Percentiles rank a stretch among this genome's conserved stretches.
Evolutionary conservation across 139 green algal genomes (phyloP).

Genomic region (Marvania coccoides): DNA sequence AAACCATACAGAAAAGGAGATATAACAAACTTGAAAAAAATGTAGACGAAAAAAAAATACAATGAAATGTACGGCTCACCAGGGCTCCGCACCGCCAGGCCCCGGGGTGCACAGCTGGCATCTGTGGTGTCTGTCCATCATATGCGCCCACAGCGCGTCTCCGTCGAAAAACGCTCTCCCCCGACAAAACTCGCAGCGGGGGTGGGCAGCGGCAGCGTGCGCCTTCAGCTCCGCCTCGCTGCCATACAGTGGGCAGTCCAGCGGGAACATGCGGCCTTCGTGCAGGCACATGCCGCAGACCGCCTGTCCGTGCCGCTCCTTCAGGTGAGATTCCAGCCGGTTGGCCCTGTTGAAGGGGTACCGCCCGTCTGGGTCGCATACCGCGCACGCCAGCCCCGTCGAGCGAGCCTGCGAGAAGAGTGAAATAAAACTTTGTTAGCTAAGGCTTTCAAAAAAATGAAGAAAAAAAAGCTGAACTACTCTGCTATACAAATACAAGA

Average conservation of each 20-base stretch:
- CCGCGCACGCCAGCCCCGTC: slow-evolving; percentile 35
- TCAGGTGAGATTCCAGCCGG: slow-evolving; percentile 35
- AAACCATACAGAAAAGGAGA: no score
- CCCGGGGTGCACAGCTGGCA: slow-evolving; percentile 56
- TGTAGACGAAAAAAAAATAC: no score
- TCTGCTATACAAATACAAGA: no score
- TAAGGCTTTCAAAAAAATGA: no score
- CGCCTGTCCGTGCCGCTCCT: slow-evolving; percentile 10
- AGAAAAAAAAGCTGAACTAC: no score
- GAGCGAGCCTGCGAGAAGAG: no score
- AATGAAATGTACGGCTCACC: no score
- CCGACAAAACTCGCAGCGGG: slow-evolving; percentile 57
- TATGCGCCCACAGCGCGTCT: slow-evolving; percentile 54
- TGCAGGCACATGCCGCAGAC: slow-evolving; percentile 24
- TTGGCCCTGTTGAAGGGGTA: slow-evolving; percentile 29
- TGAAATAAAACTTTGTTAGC: no score
- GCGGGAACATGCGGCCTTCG: slow-evolving; percentile 33
- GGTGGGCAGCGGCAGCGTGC: slow-evolving; percentile 41
- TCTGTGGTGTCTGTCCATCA: slow-evolving; percentile 45
- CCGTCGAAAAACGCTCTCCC: slow-evolving; percentile 34
- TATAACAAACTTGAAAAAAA: no score
- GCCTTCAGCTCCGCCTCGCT: slow-evolving; percentile 17
- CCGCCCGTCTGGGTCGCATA: slow-evolving; percentile 36
- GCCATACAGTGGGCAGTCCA: slow-evolving; percentile 35
- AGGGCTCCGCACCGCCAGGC: slow-evolving; percentile 11